phyloP scores from a whole-genome alignment of 2,329 filamentous ascomycete species.

The Fusarium humuli region DNA sequence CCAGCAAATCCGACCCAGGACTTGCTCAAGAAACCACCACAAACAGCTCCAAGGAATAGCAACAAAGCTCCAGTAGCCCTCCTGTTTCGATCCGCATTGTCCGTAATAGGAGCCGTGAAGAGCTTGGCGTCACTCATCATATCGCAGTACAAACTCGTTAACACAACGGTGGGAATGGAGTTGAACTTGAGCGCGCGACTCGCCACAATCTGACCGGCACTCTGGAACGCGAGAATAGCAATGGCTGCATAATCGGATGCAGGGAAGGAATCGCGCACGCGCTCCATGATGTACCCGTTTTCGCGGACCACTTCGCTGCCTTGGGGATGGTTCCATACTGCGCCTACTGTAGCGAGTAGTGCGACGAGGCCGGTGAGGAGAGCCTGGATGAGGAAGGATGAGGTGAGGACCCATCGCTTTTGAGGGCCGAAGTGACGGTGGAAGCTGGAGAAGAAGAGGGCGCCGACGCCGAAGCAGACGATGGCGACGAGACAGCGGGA shows the following conservation, averaged over 20 bases:
- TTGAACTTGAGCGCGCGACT: constrained; percentile 47
- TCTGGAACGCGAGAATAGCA: constrained; percentile 44
- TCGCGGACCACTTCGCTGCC: constrained; percentile 27
- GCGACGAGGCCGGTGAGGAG: constrained; percentile 43
- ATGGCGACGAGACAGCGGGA: constrained; percentile 47
- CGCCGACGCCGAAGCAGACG: constrained; percentile 41
- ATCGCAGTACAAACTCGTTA: constrained; percentile 47
- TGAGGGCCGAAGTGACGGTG: constrained; percentile 44
- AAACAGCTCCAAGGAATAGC: constrained; percentile 40
- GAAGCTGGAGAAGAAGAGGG: constrained; percentile 46
- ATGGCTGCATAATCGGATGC: constrained; percentile 43
- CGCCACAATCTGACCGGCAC: constrained; percentile 44
- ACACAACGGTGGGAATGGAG: constrained; percentile 43
- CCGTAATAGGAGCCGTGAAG: constrained; percentile 41
- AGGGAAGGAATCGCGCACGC: constrained; percentile 40
- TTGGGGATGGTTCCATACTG: constrained; percentile 37
- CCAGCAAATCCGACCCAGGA: constrained; percentile 45
- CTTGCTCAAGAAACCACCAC: constrained; percentile 45
- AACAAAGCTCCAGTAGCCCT: constrained; percentile 37
- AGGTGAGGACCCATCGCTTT: constrained; percentile 44
- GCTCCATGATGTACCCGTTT: constrained; percentile 39
- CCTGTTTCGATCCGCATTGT: constrained; percentile 44
- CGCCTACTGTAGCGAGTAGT: constrained; percentile 42
- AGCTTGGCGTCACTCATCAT: constrained; percentile 46
- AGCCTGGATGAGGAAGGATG: constrained; percentile 40